Evolutionary conservation across 805 yeast genomes (phyloP), one percentile per base, ranked within the genome.

Genomic region (Priceomyces haplophilus): DNA sequence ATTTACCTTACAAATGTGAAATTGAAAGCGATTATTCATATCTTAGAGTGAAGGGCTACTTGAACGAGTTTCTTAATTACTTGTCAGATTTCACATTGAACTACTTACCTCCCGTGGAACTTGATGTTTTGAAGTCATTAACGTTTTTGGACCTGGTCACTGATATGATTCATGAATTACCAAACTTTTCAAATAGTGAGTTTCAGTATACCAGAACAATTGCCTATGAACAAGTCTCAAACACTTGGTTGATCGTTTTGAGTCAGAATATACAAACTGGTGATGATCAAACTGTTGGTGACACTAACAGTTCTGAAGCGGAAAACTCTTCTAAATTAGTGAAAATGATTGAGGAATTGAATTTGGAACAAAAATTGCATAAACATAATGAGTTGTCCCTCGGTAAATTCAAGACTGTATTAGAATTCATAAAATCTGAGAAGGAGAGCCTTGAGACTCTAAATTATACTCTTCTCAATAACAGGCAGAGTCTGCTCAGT

Each of bases 1-100:
- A 75, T 45, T 62, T 88, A 49, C 96, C 96, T 1, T 87, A 85
- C 59, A 82, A 82, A 50, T 88, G 87, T 48, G 89, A 85, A 52
- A 70, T 75, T 7, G 70, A 76, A 29, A 78, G 85, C 37, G 96
- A 88, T 59, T 88, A 88, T 56, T 80, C 90, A 3, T 88, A 79
- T 58, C 63, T 85, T 44, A 72, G 96, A 43, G 85, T 88, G 29
- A 80, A 85, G 54, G 78, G 84, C 5, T 63, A 69, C 44, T 74
- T 86, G 47, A 76, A 77, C 45, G 93, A 85, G 51, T 86, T 88
- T 51, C 74, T 85, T 46, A 71, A 73, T 47, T 80, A 87, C 17
- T 66, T 88, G 41, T 78, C 85, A 13, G 96, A 88, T 60, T 87
- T 83, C 58, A 81, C 86, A 4, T 67, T 83, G 44, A 79, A 77